Base-by-base conservation (phyloP, 129 eudicot species). In the Calendula officinalis region DNA sequence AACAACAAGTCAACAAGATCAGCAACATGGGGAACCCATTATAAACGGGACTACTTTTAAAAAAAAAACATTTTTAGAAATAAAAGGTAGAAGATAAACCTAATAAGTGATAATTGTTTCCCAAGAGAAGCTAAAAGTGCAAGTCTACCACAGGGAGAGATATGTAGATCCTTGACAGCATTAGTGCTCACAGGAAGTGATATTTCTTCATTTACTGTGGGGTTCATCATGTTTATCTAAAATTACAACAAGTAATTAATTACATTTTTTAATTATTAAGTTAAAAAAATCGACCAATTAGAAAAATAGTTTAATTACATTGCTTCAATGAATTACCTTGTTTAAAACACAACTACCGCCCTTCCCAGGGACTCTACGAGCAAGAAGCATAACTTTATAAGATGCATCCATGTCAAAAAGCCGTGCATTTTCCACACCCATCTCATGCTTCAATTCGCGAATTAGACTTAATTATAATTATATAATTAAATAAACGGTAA, bases 121-220 rank as follows among this genome's bases (percentile, higher is more conserved):
- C 60, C 60, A 33, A 55, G 60, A 11, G 62, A 57, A 35, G 62
- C 62, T 35, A 36, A 57, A 36, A 36, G 62, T 57, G 62, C 62
- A 57, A 36, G 62, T 57, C 62, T 37, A 37, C 62, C 62, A 15
- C 62, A 57, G 12, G 62, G 62, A 57, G 62, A 57, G 30, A 57
- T 57, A 57, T 57, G 45, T 3, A 57, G 62, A 57, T 57, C 62
- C 30, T 57, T 36, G 62, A 57, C 62, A 32, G 41, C 60, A 32
- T 55, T 55, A 33, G 60, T 55, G 15, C 60, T 11, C 22, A n/a
- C 3, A 55, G 17, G 60, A 33, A 55, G 60, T 14, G 11, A 6
- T 4, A 55, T 55, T 55, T 33, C 60, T 32, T 55, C 60, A 8
- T 55, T 55, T 35, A 0, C 40, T 55, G 9, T 3, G 6, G 41